Evolutionary conservation across 495 filamentous ascomycete species (phyloP), one percentile per base, ranked within the genome.

Genomic region (Hypoxylon cercidicola): DNA sequence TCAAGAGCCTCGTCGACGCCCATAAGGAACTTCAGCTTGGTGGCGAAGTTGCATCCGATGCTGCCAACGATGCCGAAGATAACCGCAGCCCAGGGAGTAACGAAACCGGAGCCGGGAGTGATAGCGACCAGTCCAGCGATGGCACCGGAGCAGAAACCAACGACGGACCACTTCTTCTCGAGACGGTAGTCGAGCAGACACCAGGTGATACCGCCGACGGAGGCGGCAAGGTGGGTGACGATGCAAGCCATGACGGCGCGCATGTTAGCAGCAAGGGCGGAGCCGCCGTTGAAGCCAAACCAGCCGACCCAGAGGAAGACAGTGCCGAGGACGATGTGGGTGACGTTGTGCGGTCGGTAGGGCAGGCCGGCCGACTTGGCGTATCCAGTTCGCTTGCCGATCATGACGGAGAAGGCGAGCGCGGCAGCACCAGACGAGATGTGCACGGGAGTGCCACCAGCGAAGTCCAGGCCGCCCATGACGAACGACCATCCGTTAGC

Each of bases 231-330:
- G 80, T 96, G 97, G 40, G 90, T 89, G 83, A 97, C 97, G 92
- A 93, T 97, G 86, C 92, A 97, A 32, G 95, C 93, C 89, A 97
- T 95, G 51, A 89, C 86, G 19, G 96, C 96, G 60, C 96, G 90
- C 45, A 99, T 82, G 80, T 98, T 99, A 56, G 96, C 91, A 70
- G 96, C 95, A 69, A 97, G 97, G n/a, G 95, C 78, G 7, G 94
- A 97, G 45, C 95, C 95, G 68, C 95, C 95, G 82, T 99, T 98
- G 86, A 99, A 99, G 39, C 93, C 96, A 61, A 99, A 82, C 95
- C 96, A 98, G 70, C 95, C 95, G 74, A 98, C 97, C 94, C 94
- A 98, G 46, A 99, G 90, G 73, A 99, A 86, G 55, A 96, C 85
- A 8, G 95, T 98, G 46, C 95, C 95, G 68, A 99, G 89, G 8